These are phyloP conservation scores for Mortierella alpina DNA, from an alignment of 192 early-diverging fungal genomes.

Conservation along the genomic window DNA sequence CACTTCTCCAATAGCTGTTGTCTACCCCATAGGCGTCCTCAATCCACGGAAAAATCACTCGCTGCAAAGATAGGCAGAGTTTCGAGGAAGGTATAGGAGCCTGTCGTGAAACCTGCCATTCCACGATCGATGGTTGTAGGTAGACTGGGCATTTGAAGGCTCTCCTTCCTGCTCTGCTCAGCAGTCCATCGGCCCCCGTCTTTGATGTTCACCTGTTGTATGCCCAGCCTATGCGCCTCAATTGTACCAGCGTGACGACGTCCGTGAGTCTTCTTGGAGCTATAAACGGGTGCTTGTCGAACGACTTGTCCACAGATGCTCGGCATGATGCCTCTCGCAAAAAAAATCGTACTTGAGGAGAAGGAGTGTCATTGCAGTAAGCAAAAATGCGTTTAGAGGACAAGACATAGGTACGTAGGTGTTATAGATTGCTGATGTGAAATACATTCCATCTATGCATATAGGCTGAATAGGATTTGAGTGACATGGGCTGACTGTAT, in stretches of 20 bases:
- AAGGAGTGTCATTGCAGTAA: no score
- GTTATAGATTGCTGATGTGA: no score
- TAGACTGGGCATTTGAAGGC: slow-evolving; percentile 4
- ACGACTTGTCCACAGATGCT: slow-evolving; percentile 1
- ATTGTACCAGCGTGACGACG: slow-evolving; percentile 19
- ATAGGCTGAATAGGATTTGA: no score
- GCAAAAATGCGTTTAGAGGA: no score
- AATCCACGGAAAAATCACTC: slow-evolving; percentile 24
- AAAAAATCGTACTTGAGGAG: not conserved
- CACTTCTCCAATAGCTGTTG: slow-evolving; percentile 1
- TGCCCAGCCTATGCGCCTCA: slow-evolving; percentile 3
- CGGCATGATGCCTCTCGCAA: not conserved
- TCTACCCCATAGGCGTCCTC: slow-evolving; percentile 13
- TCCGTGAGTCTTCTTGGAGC: slow-evolving; percentile 21
- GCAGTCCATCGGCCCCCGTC: slow-evolving; percentile 18
- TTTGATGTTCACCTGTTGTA: slow-evolving; percentile 11
- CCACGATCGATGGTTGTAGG: slow-evolving; percentile 8
- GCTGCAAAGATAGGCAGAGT: slow-evolving; percentile 2
- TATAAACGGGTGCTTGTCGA: not conserved
- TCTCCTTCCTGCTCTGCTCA: slow-evolving; percentile 13
- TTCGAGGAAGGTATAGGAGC: slow-evolving; percentile 12
- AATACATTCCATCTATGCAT: no score
- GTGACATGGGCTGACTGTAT: no score
- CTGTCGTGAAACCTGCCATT: slow-evolving; percentile 21
- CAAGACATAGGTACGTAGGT: no score